Evolutionary conservation across 2,329 filamentous ascomycete genomes (phyloP).

Genomic region (Pleurostoma richardsiae): DNA sequence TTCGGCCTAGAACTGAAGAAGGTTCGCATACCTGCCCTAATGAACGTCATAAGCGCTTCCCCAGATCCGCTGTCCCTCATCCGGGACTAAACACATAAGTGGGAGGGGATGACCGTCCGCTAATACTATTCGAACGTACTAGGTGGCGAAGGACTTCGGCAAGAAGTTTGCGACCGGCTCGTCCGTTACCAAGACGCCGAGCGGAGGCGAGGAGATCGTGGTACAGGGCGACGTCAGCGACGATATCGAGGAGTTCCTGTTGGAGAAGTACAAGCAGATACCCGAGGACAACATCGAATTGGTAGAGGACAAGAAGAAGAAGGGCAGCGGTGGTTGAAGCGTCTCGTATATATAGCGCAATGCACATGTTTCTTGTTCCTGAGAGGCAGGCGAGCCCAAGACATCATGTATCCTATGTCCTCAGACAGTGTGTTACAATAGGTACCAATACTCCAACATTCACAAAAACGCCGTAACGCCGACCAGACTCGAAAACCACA

Average conservation of each 20-base stretch:
- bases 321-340: constrained; percentile 33
- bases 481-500: neutral
- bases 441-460: too few species aligned
- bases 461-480: neutral
- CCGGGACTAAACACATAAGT: too few species aligned
- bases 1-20: constrained; percentile 95
- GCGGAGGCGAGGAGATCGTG: constrained; percentile 90
- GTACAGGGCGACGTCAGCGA: constrained; percentile 96
- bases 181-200: constrained; percentile 83
- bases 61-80: too few species aligned
- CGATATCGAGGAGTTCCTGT: constrained; percentile 86
- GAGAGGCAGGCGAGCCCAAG: too few species aligned
- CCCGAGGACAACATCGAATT: constrained; percentile 94
- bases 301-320: constrained; percentile 96
- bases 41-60: neutral
- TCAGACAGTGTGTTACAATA: too few species aligned
- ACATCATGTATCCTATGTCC: too few species aligned
- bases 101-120: too few species aligned
- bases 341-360: too few species aligned
- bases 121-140: neutral
- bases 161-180: constrained; percentile 98
- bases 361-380: too few species aligned
- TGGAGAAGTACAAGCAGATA: constrained; percentile 84
- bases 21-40: constrained; percentile 21
- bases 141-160: constrained; percentile 87